Conservation (phyloP, 176 grass and related monocot species). For the Elaeis guineensis region DNA sequence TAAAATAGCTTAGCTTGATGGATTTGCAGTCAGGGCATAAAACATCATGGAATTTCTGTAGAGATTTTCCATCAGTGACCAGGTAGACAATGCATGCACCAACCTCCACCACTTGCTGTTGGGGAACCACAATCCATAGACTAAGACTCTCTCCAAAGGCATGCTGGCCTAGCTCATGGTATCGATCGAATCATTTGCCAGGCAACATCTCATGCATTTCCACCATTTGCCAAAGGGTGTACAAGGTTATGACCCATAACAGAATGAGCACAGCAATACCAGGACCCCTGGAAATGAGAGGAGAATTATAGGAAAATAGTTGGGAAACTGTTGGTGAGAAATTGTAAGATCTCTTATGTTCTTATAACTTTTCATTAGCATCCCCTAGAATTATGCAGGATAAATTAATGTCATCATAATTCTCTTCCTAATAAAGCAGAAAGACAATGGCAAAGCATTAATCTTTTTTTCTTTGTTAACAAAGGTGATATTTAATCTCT, state of each 20-base stretch:
- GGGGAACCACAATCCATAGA: slow-evolving; percentile 61
- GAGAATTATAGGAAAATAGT: not conserved
- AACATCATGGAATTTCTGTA: slow-evolving; percentile 41
- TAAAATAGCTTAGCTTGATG: slow-evolving; percentile 33
- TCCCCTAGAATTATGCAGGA: no score
- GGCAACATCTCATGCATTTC: slow-evolving; percentile 63
- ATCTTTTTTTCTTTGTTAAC: no score
- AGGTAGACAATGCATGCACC: slow-evolving; percentile 60
- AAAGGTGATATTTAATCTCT: no score
- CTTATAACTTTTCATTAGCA: no score
- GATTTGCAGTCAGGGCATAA: not conserved
- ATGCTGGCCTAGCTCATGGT: slow-evolving; percentile 64
- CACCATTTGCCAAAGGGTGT: slow-evolving; percentile 61
- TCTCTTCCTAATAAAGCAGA: no score
- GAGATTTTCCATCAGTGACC: slow-evolving; percentile 62
- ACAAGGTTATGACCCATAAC: slow-evolving; percentile 49
- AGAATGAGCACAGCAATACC: slow-evolving; percentile 26
- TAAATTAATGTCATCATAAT: no score
- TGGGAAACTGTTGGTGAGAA: not conserved
- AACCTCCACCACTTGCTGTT: slow-evolving; percentile 60
- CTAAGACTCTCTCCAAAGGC: slow-evolving; percentile 51
- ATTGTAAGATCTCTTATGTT: no score
- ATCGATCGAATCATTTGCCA: slow-evolving; percentile 57
- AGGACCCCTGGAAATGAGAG: slow-evolving; percentile 20
- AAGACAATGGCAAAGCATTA: no score